phyloP scores from a whole-genome alignment of 2,329 filamentous ascomycete genomes.

The Epichloe baconii region DNA sequence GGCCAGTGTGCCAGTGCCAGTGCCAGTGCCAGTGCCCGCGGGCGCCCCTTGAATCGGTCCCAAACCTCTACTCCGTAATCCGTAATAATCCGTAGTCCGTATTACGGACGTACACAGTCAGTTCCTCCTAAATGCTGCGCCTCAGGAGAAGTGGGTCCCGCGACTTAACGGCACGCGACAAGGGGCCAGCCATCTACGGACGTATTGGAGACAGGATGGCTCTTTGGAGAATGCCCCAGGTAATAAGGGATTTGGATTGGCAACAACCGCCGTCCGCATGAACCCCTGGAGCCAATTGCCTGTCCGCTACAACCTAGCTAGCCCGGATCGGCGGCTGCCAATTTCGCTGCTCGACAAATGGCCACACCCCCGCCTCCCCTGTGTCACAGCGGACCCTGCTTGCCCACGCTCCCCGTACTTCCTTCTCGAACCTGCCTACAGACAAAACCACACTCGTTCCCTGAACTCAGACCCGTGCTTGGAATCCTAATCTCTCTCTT shows the following conservation, averaged over 20 bases:
- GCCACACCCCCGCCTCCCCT: background rate
- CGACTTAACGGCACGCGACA: background rate
- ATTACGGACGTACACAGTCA: no score
- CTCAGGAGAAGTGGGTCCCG: no score
- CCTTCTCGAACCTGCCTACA: background rate
- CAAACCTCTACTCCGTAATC: no score
- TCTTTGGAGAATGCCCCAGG: background rate
- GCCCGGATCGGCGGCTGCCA: background rate
- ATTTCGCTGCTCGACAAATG: constrained; percentile 1
- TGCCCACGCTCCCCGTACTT: background rate
- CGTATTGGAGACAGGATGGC: no score
- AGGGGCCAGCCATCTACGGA: no score
- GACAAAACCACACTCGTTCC: constrained; percentile 4
- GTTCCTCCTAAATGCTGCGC: no score
- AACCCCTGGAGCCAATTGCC: background rate
- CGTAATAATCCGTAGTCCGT: no score
- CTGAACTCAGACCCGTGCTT: background rate
- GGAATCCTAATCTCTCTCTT: background rate
- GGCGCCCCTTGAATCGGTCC: no score
- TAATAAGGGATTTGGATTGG: background rate
- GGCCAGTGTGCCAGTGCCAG: no score
- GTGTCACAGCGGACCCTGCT: background rate
- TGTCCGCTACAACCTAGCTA: background rate
- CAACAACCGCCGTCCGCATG: no score
- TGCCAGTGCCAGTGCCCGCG: no score